phyloP scores from a whole-genome alignment of 345 rosid species.

The Salix udensis region DNA sequence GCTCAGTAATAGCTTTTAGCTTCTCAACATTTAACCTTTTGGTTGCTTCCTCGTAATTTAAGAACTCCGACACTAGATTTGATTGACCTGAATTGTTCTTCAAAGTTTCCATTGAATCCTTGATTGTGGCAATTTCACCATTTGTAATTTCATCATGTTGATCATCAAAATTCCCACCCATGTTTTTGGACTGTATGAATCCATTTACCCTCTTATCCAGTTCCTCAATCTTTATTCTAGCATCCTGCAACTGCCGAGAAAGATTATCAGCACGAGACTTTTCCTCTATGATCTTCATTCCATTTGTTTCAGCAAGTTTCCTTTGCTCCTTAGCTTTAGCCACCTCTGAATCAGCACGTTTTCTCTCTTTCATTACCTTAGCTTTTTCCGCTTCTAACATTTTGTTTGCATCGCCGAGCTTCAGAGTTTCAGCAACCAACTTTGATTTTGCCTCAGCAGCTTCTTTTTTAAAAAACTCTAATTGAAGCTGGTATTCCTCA shows the following conservation, averaged over 20 bases:
- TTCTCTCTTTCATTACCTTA: slow-evolving; percentile 43
- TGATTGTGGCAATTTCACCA: background rate
- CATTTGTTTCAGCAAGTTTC: slow-evolving; percentile 44
- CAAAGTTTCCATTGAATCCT: background rate
- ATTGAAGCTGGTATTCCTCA: slow-evolving; percentile 34
- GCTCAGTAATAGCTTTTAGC: slow-evolving; percentile 21
- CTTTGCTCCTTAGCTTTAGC: slow-evolving; percentile 47
- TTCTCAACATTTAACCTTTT: slow-evolving; percentile 17
- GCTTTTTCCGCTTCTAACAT: slow-evolving; percentile 53
- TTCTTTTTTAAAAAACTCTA: slow-evolving; percentile 37
- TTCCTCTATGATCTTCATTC: slow-evolving; percentile 46
- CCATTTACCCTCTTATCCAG: slow-evolving; percentile 29
- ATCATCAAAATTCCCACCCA: background rate
- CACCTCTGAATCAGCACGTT: slow-evolving; percentile 44
- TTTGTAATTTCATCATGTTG: background rate
- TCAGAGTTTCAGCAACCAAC: slow-evolving; percentile 44
- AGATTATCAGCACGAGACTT: slow-evolving; percentile 40
- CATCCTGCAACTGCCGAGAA: slow-evolving; percentile 33
- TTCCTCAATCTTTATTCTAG: slow-evolving; percentile 27
- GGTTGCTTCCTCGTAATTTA: slow-evolving; percentile 12
- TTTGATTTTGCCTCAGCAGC: slow-evolving; percentile 47
- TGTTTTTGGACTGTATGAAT: background rate
- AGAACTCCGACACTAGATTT: background rate
- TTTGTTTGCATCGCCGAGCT: slow-evolving; percentile 36
- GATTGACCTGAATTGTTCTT: background rate